phyloP scores from a whole-genome alignment of 2,329 filamentous ascomycete genomes.

The Neurospora sp. region DNA sequence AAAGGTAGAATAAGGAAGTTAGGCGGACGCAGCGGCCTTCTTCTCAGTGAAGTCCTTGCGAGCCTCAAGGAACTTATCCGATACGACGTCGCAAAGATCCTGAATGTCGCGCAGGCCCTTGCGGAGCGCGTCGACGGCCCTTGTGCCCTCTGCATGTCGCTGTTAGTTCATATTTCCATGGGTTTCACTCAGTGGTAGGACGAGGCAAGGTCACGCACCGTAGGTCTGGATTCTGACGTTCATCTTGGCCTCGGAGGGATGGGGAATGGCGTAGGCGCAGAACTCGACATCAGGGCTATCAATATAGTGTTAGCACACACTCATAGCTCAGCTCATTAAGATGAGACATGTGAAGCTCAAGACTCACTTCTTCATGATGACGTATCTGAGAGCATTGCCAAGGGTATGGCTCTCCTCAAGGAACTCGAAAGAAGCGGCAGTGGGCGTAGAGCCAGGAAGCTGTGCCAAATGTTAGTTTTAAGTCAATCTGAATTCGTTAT shows the following conservation, averaged over 20 bases:
- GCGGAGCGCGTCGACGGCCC: conserved; percentile 74
- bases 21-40: background rate
- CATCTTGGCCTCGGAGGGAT: conserved; percentile 94
- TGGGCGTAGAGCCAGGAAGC: conserved; percentile 78
- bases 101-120: conserved; percentile 86
- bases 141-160: conserved; percentile 56
- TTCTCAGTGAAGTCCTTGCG: conserved; percentile 46
- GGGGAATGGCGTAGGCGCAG: conserved; percentile 94
- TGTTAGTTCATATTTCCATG: conserved; percentile 2
- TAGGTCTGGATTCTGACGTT: conserved; percentile 96
- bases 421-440: conserved; percentile 91
- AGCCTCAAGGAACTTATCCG: conserved; percentile 74
- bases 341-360: background rate
- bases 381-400: conserved; percentile 85
- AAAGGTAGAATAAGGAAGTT: conserved; percentile 3
- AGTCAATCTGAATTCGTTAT: background rate
- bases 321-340: background rate
- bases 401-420: conserved; percentile 89
- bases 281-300: conserved; percentile 88
- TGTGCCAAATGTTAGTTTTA: conserved; percentile 27
- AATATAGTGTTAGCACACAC: conserved; percentile 10
- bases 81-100: conserved; percentile 85
- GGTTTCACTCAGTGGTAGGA: background rate
- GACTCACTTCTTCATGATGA: conserved; percentile 96
- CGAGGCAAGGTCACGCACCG: conserved; percentile 44